A percentile compares a stretch with the other conserved stretches of the same genome.
These are phyloP conservation scores for Botrytis deweyae DNA, from an alignment of 2,329 filamentous ascomycete genomes.

Conservation along the genomic window DNA sequence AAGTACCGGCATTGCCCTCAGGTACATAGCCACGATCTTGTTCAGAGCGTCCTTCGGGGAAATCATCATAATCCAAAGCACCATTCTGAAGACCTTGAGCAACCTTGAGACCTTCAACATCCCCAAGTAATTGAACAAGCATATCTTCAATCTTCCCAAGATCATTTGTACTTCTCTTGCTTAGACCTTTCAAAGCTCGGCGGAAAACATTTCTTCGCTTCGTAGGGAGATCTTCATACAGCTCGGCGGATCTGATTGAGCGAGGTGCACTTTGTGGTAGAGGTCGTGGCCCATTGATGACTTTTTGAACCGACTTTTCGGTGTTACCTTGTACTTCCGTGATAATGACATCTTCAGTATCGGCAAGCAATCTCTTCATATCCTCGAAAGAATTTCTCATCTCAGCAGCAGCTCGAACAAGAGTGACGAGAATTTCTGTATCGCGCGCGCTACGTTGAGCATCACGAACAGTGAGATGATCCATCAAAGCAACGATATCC, in stretches of 20 bases:
- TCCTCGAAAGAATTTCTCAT: constrained; percentile 97
- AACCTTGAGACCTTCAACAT: constrained; percentile 80
- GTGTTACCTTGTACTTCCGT: constrained; percentile 84
- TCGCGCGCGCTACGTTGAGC: constrained; percentile 94
- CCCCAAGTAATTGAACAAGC: constrained; percentile 86
- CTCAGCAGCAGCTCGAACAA: constrained; percentile 90
- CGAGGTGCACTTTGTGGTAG: constrained; percentile 61
- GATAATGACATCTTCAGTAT: constrained; percentile 88
- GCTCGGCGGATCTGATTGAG: constrained; percentile 49
- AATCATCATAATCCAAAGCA: constrained; percentile 69
- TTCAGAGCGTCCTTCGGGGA: constrained; percentile 61
- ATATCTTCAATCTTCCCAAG: constrained; percentile 86
- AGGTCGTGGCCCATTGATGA: constrained; percentile 82
- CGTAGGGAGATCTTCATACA: constrained; percentile 55
- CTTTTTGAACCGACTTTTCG: constrained; percentile 77
- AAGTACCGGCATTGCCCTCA: constrained; percentile 75
- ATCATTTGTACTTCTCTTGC: constrained; percentile 83
- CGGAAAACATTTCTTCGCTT: constrained; percentile 96
- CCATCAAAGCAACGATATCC: constrained; percentile 96
- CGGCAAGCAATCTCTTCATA: constrained; percentile 86
- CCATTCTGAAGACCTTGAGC: constrained; percentile 47
- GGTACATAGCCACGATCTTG: constrained; percentile 78
- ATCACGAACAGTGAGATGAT: constrained; percentile 95
- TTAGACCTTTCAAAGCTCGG: constrained; percentile 86
- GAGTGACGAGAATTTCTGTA: constrained; percentile 90